Conservation (phyloP, 192 early-diverging fungal genomes). For the Phlyctochytrium arcticum region DNA sequence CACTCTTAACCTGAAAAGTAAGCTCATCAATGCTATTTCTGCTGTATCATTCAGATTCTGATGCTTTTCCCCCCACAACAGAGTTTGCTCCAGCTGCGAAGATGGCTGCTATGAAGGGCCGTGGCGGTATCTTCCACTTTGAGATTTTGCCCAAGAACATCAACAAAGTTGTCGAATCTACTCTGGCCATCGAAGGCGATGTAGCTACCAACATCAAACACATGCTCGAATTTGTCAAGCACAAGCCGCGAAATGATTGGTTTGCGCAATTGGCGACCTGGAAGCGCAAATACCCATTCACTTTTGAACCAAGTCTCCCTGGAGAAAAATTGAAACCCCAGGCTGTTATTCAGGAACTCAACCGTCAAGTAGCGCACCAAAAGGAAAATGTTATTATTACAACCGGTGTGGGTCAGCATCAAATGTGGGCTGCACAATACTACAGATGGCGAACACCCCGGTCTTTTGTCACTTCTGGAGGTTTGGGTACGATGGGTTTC, state of each 20-base stretch:
- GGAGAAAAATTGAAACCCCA: slow-evolving; percentile 82
- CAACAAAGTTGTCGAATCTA: slow-evolving; percentile 95
- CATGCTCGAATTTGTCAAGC: slow-evolving; percentile 74
- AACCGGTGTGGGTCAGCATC: slow-evolving; percentile 98
- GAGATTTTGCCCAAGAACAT: slow-evolving; percentile 99
- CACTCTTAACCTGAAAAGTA: slow-evolving; percentile 73
- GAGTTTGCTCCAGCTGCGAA: slow-evolving; percentile 92
- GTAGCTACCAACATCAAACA: slow-evolving; percentile 80
- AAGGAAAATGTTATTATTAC: slow-evolving; percentile 94
- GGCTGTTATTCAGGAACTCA: slow-evolving; percentile 88
- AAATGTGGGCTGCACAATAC: slow-evolving; percentile 99
- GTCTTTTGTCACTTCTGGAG: slow-evolving; percentile 89
- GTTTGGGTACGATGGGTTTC: slow-evolving; percentile 98
- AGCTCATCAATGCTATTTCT: slow-evolving; percentile 1
- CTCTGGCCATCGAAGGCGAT: slow-evolving; percentile 91
- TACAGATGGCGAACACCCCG: slow-evolving; percentile 89
- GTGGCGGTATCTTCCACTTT: slow-evolving; percentile 97
- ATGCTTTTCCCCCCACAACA: background rate
- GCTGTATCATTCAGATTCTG: no score
- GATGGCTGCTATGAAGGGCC: slow-evolving; percentile 77
- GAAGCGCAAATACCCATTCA: slow-evolving; percentile 93
- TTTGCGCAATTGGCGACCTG: slow-evolving; percentile 75
- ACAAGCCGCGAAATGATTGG: slow-evolving; percentile 73
- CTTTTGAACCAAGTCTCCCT: slow-evolving; percentile 59
- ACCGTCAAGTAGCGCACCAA: slow-evolving; percentile 71